phyloP scores from a whole-genome alignment of 768 basidiomycete species.

The Pulveroboletus sp. region DNA sequence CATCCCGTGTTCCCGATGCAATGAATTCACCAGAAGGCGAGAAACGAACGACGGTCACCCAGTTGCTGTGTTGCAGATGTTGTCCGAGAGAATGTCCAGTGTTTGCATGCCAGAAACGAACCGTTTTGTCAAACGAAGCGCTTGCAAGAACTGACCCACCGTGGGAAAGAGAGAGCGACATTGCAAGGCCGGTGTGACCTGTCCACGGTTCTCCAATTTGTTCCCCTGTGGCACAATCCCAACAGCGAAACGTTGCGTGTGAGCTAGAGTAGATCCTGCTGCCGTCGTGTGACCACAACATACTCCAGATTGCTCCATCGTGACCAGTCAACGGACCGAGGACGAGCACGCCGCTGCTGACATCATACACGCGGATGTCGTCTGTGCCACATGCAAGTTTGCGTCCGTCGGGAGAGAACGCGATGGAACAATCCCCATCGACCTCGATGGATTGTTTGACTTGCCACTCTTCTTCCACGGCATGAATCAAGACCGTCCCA shows the following conservation, averaged over 20 bases:
- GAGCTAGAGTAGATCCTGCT: not conserved
- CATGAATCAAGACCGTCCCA: too few relatives aligned
- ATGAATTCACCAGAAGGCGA: constrained; percentile 2
- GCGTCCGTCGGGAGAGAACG: constrained; percentile 1
- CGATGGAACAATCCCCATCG: too few relatives aligned
- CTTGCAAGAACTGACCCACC: constrained; percentile 10
- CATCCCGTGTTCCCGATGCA: not conserved
- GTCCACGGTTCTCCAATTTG: constrained; percentile 1
- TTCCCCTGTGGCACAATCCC: not conserved
- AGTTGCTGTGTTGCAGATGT: not conserved
- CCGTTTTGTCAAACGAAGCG: not conserved
- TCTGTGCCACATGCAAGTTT: not conserved
- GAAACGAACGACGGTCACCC: not conserved
- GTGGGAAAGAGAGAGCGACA: not conserved
- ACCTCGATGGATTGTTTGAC: too few relatives aligned
- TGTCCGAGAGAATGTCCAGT: not conserved
- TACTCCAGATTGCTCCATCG: not conserved
- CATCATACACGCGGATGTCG: too few relatives aligned
- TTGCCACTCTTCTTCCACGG: too few relatives aligned
- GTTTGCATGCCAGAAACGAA: constrained; percentile 9
- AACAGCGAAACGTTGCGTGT: not conserved
- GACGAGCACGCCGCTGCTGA: not conserved
- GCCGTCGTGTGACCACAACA: not conserved
- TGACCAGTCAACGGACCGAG: not conserved
- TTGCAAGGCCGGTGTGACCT: not conserved